Base-by-base conservation (phyloP, 371 early-diverging fungal genomes). In the Rhizopus delemar region DNA sequence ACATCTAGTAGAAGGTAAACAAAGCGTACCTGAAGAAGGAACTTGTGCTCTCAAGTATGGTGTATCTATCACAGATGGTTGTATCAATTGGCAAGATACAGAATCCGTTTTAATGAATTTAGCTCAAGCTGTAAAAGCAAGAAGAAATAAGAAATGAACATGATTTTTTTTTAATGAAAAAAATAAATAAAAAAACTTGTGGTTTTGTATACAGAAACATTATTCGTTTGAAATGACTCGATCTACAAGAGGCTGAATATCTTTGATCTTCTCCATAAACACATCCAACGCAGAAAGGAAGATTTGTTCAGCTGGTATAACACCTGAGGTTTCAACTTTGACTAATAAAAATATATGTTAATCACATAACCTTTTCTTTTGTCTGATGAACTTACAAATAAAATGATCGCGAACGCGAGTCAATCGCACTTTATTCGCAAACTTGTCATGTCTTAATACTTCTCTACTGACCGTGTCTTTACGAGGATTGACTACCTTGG, bases 391-490 rank as follows among this genome's bases (percentile, higher is more conserved):
- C 88, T 87, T 87, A 93, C 92, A 99, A 51, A 99, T 93, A 71
- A 98, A 99, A 77, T 98, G 97, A 70, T 97, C 93, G 52, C 92
- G 89, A 35, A 93, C 86, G 56, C 98, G 86, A 34, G 89, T 87
- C 56, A 99, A 78, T 52, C 86, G 85, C 49, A 99, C 98, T 69
- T 90, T 94, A 66, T 88, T 88, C 57, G 91, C 85, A 63, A 99
- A 97, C 76, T 97, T 95, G 36, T 85, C 77, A 69, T 98, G 96
- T 43, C 99, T 87, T 63, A 99, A 80, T 4, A 91, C 95, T 74
- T 99, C 98, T 51, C 99, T 86, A 65, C 92, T 94, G 38, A 97
- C 94, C 5, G 96, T 94, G 72, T 98, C 99, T 73, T 92, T 90
- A 60, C 99, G 87, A 51, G 97, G 86, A 72, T 98, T 94, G 9